phyloP scores from a whole-genome alignment of 768 basidiomycete genomes.

The Pseudohyphozyma bogoriensis region DNA sequence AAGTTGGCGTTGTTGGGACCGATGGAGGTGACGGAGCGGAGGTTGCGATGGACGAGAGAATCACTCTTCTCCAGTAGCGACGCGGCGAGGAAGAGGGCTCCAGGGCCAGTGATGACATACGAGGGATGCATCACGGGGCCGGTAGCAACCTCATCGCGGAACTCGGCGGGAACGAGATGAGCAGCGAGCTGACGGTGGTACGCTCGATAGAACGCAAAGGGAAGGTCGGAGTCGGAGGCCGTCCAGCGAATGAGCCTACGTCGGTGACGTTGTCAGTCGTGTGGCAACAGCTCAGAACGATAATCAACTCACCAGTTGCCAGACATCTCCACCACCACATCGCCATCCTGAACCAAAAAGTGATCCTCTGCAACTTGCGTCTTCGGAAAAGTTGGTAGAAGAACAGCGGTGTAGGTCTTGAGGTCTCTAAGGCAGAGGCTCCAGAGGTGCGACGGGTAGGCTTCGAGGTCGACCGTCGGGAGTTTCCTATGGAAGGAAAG shows the following conservation, averaged over 20 bases:
- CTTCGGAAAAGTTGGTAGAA: background rate
- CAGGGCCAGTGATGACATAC: conserved; percentile 38
- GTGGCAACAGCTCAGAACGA: background rate
- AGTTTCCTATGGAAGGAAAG: background rate
- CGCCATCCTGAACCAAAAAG: conserved; percentile 35
- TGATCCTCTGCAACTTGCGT: conserved; percentile 31
- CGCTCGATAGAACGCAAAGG: conserved; percentile 43
- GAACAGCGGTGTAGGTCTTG: conserved; percentile 29
- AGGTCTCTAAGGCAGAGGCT: conserved; percentile 36
- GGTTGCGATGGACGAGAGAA: conserved; percentile 42
- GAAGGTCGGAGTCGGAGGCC: conserved; percentile 44
- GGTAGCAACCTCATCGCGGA: background rate
- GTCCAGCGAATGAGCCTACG: conserved; percentile 44
- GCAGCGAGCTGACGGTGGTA: conserved; percentile 42
- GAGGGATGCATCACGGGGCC: conserved; percentile 5
- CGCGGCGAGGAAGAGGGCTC: conserved; percentile 42
- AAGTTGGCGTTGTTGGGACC: conserved; percentile 32
- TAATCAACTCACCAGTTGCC: conserved; percentile 30
- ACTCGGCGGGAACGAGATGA: conserved; percentile 23
- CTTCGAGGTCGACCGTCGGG: conserved; percentile 11
- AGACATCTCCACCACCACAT: conserved; percentile 26
- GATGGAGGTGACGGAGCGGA: conserved; percentile 43
- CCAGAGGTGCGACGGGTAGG: conserved; percentile 36
- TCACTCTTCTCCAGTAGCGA: conserved; percentile 42
- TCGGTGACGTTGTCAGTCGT: conserved; percentile 17